Conservation (phyloP, 106 monocot genomes). For the Xerophyta viscosa region DNA sequence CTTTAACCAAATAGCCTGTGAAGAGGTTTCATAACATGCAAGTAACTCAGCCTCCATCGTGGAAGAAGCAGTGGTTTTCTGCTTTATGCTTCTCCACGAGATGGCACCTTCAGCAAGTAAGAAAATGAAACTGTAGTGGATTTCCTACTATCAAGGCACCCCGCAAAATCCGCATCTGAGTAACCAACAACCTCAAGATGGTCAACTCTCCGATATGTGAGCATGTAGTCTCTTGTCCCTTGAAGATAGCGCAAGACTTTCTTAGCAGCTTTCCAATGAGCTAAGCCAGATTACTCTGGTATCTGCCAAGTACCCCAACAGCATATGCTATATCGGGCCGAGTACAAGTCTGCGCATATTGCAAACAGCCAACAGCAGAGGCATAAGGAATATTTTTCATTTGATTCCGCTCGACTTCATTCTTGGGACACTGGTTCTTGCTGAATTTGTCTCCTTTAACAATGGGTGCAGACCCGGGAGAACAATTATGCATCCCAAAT, state of each 20-base stretch:
- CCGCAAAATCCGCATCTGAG: conserved; percentile 5
- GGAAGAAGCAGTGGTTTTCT: neutral
- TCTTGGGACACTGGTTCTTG: neutral
- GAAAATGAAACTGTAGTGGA: conserved; percentile 3
- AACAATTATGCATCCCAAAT: neutral
- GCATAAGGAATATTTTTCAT: conserved; percentile 1
- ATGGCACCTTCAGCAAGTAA: neutral
- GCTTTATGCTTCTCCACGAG: neutral
- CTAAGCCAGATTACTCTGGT: neutral
- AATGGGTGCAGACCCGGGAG: neutral
- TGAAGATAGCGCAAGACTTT: neutral
- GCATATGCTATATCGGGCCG: neutral
- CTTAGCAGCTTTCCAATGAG: neutral
- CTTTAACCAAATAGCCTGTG: conserved; percentile 4
- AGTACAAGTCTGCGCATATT: neutral
- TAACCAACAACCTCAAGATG: conserved; percentile 2
- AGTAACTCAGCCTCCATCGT: neutral
- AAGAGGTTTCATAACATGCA: neutral
- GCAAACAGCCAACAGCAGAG: neutral
- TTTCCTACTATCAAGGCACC: conserved; percentile 1
- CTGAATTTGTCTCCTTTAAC: conserved; percentile 1
- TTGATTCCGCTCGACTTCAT: neutral
- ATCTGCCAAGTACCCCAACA: neutral
- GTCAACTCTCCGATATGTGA: conserved; percentile 2
- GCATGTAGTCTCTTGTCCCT: neutral